Percentiles rank a stretch among this genome's conserved stretches.
These are phyloP conservation scores for Mycosphaerella sp. DNA, from an alignment of 2,329 filamentous ascomycete genomes.

Conservation along the genomic window DNA sequence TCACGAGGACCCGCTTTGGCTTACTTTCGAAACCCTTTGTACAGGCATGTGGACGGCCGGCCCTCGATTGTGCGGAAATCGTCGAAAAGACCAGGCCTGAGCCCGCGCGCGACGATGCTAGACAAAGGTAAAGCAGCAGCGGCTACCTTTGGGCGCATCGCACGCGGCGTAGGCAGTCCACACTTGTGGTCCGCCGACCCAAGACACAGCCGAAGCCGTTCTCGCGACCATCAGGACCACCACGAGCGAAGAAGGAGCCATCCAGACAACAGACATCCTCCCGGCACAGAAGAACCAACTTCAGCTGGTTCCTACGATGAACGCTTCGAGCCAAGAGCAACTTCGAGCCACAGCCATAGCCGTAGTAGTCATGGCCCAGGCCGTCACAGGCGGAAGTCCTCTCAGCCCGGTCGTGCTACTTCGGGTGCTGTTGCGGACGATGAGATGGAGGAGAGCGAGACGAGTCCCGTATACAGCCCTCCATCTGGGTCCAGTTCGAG, in stretches of 20 bases:
- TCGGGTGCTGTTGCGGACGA: constrained; percentile 16
- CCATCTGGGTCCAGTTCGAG: constrained; percentile 18
- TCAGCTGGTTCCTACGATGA: constrained; percentile 15
- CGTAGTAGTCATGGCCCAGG: constrained; percentile 7
- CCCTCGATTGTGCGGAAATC: constrained; percentile 40
- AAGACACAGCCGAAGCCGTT: constrained; percentile 24
- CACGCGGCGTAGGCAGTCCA: constrained; percentile 33
- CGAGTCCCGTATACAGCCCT: constrained; percentile 18
- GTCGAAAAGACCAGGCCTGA: constrained; percentile 30
- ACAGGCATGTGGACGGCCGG: constrained; percentile 41
- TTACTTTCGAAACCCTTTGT: constrained; percentile 48
- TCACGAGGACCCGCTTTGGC: constrained; percentile 41
- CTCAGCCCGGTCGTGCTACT: constrained; percentile 14
- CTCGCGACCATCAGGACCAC: constrained; percentile 23
- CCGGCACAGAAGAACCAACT: constrained; percentile 15
- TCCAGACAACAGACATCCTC: constrained; percentile 24
- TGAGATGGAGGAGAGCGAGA: constrained; percentile 17
- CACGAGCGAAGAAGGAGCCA: constrained; percentile 21
- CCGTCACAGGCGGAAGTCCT: constrained; percentile 17
- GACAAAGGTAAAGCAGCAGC: constrained; percentile 35
- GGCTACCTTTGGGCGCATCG: constrained; percentile 34
- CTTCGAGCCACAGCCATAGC: constrained; percentile 16
- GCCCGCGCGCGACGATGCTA: constrained; percentile 31
- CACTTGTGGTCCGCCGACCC: constrained; percentile 33
- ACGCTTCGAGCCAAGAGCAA: constrained; percentile 12